Base-by-base conservation (phyloP, 495 filamentous ascomycete species). In the Lepraria neglecta region DNA sequence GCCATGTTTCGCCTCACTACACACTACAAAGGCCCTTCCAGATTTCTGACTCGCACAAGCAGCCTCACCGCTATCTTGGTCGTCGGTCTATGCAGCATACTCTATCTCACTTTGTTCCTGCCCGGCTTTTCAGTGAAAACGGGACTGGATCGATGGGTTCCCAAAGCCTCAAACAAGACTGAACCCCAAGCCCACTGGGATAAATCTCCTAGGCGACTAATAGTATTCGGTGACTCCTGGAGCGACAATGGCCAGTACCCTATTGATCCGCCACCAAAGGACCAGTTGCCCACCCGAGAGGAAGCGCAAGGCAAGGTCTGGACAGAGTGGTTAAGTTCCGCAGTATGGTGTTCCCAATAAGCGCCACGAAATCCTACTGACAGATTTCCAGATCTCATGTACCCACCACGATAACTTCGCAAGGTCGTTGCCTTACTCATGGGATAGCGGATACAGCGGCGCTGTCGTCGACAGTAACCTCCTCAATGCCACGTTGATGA, bases 181-280 rank as follows among this genome's bases (percentile, higher is more conserved):
- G 27, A 38, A 30, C 28, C 31, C 15, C 40, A 52, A 15, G 40
- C 38, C 7, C 55, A 59, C 31, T 64, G 65, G 65, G 52, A 58
- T 28, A 27, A 64, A 15, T 55, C 56, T 14, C 65, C 65, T 27
- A 45, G 62, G 50, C 56, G 77, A 67, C 66, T 80, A 50, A 72
- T 79, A 3, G 73, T 78, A 3, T 80, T 79, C 61, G 76, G 77
- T 1, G 77, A 80, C 63, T 77, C 78, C 15, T 79, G 76, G 78
- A 78, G 76, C 44, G 77, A 77, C 55, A 76, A 75, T 64, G 68
- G 75, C 65, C 69, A 61, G 43, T 64, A 64, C n/a, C 58, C 65
- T 31, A 59, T 67, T 24, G 54, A 67, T 46, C 61, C 58, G 27
- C 65, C 61, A 53, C 30, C 65, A 11, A 57, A 52, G 42, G 44